Conservation (phyloP, 805 yeast species). For the Kodamaea lidongshanica region DNA sequence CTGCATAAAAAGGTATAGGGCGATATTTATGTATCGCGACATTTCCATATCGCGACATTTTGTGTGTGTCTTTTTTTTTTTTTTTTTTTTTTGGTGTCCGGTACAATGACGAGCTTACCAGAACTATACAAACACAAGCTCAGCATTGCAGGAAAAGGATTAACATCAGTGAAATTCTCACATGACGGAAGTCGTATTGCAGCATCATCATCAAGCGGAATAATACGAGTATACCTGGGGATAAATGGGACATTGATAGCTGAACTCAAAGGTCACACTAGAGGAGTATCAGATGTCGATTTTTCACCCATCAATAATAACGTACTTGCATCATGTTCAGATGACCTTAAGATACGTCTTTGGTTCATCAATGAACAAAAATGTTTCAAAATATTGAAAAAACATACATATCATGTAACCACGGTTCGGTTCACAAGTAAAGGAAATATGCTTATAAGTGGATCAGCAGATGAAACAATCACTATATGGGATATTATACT, state of each 20-base stretch:
- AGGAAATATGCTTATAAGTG: conserved; percentile 75
- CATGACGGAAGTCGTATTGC: conserved; percentile 60
- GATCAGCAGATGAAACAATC: conserved; percentile 86
- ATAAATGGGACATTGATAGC: conserved; percentile 24
- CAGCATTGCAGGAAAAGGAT: conserved; percentile 10
- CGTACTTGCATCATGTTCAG: conserved; percentile 77
- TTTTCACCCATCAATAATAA: conserved; percentile 69
- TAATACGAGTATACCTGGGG: conserved; percentile 21
- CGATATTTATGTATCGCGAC: no score
- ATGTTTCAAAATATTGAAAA: conserved; percentile 48
- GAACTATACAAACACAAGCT: conserved; percentile 12
- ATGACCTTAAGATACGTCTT: conserved; percentile 72
- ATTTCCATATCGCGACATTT: no score
- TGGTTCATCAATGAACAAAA: conserved; percentile 56
- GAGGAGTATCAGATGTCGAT: conserved; percentile 66
- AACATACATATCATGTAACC: conserved; percentile 83
- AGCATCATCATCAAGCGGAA: conserved; percentile 33
- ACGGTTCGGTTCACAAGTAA: conserved; percentile 61
- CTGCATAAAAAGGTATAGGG: no score
- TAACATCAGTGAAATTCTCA: conserved; percentile 49
- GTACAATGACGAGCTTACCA: conserved; percentile 4
- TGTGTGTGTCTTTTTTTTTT: no score
- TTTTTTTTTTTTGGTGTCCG: no score
- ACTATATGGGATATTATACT: conserved; percentile 79
- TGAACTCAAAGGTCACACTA: conserved; percentile 51